Evolutionary conservation across 2,329 filamentous ascomycete genomes (phyloP).

Genomic region (Paramyrothecium roridum): DNA sequence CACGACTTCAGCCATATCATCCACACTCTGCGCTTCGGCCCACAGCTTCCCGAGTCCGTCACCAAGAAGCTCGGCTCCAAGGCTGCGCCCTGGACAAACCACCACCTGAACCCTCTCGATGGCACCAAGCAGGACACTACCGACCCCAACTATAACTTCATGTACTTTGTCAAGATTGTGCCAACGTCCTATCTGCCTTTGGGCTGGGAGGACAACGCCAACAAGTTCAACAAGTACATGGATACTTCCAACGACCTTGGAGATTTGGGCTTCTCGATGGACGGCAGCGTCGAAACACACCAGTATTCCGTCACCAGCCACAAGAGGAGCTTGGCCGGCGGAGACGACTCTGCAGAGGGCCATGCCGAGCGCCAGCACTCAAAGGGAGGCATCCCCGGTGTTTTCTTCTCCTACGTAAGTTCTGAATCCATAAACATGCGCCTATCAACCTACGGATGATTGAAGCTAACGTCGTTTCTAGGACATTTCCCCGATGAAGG

Average conservation of each 20-base stretch:
- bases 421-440: neutral
- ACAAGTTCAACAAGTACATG: constrained; percentile 21
- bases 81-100: constrained; percentile 71
- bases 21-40: constrained; percentile 88
- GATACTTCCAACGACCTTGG: constrained; percentile 62
- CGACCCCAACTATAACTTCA: constrained; percentile 89
- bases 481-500: constrained; percentile 99
- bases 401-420: constrained; percentile 97
- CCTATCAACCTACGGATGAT: neutral
- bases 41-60: constrained; percentile 76
- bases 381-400: constrained; percentile 86
- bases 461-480: constrained; percentile 28
- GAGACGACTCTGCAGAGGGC: constrained; percentile 79
- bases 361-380: constrained; percentile 92
- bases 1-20: constrained; percentile 90
- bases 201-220: constrained; percentile 69
- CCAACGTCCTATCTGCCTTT: constrained; percentile 92
- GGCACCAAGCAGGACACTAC: constrained; percentile 70
- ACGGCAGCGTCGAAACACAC: constrained; percentile 91
- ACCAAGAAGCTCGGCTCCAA: constrained; percentile 53
- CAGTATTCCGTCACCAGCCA: constrained; percentile 98
- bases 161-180: constrained; percentile 99
- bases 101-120: constrained; percentile 91
- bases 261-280: constrained; percentile 59
- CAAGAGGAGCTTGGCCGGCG: constrained; percentile 81